Percentiles rank a stretch among this genome's conserved stretches.
Conservation (phyloP, 306 rosid genomes). For the Glycyrrhiza uralensis region DNA sequence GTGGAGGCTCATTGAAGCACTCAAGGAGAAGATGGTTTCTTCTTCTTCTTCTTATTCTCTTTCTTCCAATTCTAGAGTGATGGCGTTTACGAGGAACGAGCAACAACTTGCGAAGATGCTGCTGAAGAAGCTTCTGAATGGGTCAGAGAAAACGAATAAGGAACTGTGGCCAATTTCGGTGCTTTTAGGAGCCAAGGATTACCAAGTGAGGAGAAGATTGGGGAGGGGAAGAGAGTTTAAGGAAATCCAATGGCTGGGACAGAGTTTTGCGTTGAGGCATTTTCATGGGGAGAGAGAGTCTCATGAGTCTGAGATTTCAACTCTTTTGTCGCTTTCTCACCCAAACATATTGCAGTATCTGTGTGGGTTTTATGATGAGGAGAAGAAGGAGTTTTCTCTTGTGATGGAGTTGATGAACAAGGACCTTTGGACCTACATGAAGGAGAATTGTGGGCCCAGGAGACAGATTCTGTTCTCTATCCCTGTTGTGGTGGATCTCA, state of each 20-base stretch:
- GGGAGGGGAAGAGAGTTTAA: slow-evolving; percentile 61
- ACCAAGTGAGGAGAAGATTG: slow-evolving; percentile 58
- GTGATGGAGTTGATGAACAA: slow-evolving; percentile 78
- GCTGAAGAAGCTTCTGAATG: slow-evolving; percentile 43
- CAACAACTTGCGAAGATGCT: slow-evolving; percentile 46
- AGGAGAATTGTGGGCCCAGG: slow-evolving; percentile 73
- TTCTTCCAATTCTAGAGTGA: too few species aligned
- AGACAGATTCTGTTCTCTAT: slow-evolving; percentile 66
- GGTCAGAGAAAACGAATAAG: slow-evolving; percentile 27
- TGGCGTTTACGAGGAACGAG: too few species aligned
- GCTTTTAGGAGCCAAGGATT: slow-evolving; percentile 58
- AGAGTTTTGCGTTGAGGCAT: slow-evolving; percentile 63
- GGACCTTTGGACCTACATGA: slow-evolving; percentile 64
- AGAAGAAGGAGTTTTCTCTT: slow-evolving; percentile 64
- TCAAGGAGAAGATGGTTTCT: slow-evolving; percentile 63
- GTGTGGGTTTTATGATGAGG: slow-evolving; percentile 70
- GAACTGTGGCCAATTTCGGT: slow-evolving; percentile 51
- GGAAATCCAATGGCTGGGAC: slow-evolving; percentile 94
- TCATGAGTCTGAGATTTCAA: slow-evolving; percentile 44
- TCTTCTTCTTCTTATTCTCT: too few species aligned
- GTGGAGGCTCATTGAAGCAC: slow-evolving; percentile 66
- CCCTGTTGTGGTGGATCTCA: slow-evolving; percentile 74
- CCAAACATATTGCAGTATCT: slow-evolving; percentile 71
- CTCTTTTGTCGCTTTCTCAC: slow-evolving; percentile 64
- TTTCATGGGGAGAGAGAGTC: slow-evolving; percentile 53